phyloP scores from a whole-genome alignment of 139 green algal genomes.

The Chlamydomonas urium region DNA sequence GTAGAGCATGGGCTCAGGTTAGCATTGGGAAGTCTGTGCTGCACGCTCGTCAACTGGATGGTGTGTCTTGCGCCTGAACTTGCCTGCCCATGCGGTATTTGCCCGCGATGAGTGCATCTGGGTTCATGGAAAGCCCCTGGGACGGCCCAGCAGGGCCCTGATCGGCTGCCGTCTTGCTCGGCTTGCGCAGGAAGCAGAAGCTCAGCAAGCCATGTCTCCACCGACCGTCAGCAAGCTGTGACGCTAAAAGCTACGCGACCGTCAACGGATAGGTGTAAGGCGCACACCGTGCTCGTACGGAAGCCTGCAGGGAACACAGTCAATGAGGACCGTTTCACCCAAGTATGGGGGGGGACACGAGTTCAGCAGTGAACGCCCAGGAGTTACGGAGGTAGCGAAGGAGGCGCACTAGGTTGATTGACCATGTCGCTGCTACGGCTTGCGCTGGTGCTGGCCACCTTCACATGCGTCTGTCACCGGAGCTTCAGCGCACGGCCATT shows the following conservation, averaged over 20 bases:
- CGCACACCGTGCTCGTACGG: background rate
- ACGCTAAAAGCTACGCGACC: background rate
- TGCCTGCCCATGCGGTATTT: constrained; percentile 13
- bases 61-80: background rate
- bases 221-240: background rate
- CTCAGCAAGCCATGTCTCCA: background rate
- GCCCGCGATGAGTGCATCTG: constrained; percentile 1
- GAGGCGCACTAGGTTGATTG: no score
- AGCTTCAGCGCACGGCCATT: background rate
- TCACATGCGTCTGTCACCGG: background rate
- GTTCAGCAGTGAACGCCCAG: background rate
- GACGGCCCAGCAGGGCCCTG: background rate
- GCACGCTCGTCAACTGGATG: background rate
- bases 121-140: background rate
- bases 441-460: background rate
- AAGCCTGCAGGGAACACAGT: no score
- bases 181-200: background rate
- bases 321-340: background rate
- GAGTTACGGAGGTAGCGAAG: no score
- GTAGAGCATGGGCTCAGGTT: background rate
- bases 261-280: background rate
- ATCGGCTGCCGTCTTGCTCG: background rate
- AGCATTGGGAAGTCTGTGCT: background rate
- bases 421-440: background rate
- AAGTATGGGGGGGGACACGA: background rate